Evolutionary conservation across 2,329 filamentous ascomycete species (phyloP), one percentile per base, ranked within the genome.

Genomic region (Colletotrichum sp.): DNA sequence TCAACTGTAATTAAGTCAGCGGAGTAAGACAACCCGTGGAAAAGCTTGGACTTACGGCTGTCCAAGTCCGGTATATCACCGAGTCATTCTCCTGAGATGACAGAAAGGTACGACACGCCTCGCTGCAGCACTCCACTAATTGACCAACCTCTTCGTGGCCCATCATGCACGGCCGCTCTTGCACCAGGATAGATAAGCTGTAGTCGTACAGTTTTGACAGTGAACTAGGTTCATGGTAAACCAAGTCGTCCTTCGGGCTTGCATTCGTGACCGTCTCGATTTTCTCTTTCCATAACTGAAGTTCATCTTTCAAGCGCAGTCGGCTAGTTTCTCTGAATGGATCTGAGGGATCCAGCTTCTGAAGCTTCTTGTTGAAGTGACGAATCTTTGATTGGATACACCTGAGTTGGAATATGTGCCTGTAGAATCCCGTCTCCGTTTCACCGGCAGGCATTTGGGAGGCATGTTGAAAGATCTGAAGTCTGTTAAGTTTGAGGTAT

Each of bases 321-420:
- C 43, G 43, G n/a, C 43, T 52, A 24, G 43, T 24, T 34, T 36
- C 60, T 32, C 60, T 14, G 14, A 63, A 63, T 6, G 60, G 60
- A 7, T 36, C 60, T 6, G 60, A 21, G 2, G 30, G 28, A n/a
- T 63, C 60, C 14, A 63, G 32, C 32, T 63, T 63, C 18, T 63
- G 60, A 14, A 63, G 30, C 32, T 63, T 63, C 4, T 63, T 63
- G 32, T 63, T 63, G 30, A 63, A 63, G 30, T 63, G 60, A 13
- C 60, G 60, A 34, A 63, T 63, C 28, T 34, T 32, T 36, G 60
- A 63, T 7, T 63, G 60, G 9, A 63, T 63, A 28, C 60, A 63
- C 21, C 60, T 36, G 18, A 63, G 60, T 34, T 63, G 60, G 60
- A 63, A 63, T 12, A 63, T 30, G 12, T 63, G 60, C 9, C 32